Evolutionary conservation across 169 alveolate species (phyloP).

Genomic region (Haemoproteus tartakovskyi): DNA sequence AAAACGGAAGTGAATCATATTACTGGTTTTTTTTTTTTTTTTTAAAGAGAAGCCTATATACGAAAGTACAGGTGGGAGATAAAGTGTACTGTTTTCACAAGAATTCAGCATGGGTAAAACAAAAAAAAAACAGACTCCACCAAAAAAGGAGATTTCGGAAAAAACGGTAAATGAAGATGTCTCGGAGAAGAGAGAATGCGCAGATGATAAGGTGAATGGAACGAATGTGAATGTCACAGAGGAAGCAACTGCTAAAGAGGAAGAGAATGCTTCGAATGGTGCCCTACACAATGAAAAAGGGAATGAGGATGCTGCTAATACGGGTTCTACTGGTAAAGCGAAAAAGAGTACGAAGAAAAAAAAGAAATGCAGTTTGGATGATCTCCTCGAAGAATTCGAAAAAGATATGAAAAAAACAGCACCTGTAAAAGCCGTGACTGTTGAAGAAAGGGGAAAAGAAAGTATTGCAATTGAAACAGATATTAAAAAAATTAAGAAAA

Average conservation of each 20-base stretch:
- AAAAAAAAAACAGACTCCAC: not conserved
- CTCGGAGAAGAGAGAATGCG: not conserved
- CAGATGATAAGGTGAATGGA: too few species aligned
- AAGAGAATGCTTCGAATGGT: not conserved
- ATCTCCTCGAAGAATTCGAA: constrained; percentile 33
- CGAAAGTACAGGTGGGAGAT: too few species aligned
- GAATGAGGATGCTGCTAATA: not conserved
- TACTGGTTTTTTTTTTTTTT: too few species aligned
- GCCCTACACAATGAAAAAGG: too few species aligned
- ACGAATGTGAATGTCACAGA: too few species aligned
- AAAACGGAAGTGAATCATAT: not conserved
- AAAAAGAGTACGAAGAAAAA: constrained; percentile 35
- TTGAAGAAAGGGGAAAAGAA: constrained; percentile 16
- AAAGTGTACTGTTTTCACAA: too few species aligned
- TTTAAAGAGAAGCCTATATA: too few species aligned
- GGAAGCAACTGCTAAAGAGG: not conserved
- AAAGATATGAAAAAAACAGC: not conserved
- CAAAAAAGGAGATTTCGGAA: not conserved
- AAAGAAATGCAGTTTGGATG: constrained; percentile 29
- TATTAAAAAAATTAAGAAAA: constrained; percentile 26
- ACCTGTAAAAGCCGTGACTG: constrained; percentile 4
- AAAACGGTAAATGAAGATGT: not conserved
- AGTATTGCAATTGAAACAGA: constrained; percentile 24
- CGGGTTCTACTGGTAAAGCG: not conserved
- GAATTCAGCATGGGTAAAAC: too few species aligned